These are phyloP conservation scores for Hypoxylon lenormandii DNA, from an alignment of 495 filamentous ascomycete genomes.

Conservation along the genomic window DNA sequence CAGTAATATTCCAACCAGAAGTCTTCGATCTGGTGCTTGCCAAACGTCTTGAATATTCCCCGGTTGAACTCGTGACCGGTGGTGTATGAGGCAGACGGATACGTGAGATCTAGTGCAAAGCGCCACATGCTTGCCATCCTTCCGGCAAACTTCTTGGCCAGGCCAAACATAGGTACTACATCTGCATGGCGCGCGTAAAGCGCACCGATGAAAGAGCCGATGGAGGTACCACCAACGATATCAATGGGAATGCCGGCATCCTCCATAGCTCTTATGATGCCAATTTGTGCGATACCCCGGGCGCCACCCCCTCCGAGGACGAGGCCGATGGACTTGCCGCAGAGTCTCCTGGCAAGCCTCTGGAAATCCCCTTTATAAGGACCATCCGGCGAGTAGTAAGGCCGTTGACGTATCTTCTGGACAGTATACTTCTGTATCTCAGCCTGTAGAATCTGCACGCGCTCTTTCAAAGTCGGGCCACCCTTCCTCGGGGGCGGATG, in stretches of 20 bases:
- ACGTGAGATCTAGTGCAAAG: constrained; percentile 93
- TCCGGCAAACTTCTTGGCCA: constrained; percentile 95
- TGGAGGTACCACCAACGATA: constrained; percentile 94
- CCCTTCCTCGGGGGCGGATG: constrained; percentile 81
- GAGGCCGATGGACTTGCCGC: constrained; percentile 92
- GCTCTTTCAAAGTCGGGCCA: constrained; percentile 86
- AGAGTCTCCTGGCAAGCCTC: constrained; percentile 86
- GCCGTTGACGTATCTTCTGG: constrained; percentile 81
- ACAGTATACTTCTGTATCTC: constrained; percentile 98
- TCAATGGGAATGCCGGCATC: constrained; percentile 97
- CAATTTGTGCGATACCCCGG: constrained; percentile 88
- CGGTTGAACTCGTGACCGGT: constrained; percentile 99
- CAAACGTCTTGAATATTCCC: constrained; percentile 98
- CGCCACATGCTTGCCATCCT: constrained; percentile 98
- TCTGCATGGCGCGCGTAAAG: constrained; percentile 96
- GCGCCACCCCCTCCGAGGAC: constrained; percentile 95
- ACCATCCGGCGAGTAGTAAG: constrained; percentile 88
- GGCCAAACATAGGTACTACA: constrained; percentile 93
- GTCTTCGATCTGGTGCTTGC: constrained; percentile 95
- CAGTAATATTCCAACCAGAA: constrained; percentile 99
- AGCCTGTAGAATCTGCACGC: constrained; percentile 93
- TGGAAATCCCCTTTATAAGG: constrained; percentile 98
- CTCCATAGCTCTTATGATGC: constrained; percentile 93
- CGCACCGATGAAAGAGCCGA: constrained; percentile 96
- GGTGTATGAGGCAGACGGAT: constrained; percentile 93